Evolutionary conservation across 2,329 filamentous ascomycete species (phyloP).

Genomic region (Fusarium hainanense): DNA sequence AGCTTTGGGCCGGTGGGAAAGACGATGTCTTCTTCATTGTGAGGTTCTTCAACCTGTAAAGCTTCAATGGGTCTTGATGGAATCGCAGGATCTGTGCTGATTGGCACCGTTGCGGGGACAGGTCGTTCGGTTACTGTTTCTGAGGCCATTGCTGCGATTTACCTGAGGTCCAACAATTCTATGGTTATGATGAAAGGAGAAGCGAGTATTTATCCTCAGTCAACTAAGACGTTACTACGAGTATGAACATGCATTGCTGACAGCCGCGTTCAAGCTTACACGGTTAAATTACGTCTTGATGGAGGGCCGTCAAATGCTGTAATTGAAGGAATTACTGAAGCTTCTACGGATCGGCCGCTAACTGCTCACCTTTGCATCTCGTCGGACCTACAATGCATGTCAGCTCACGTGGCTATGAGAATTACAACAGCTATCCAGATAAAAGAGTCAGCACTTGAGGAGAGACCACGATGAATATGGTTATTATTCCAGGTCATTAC

Average conservation of each 20-base stretch:
- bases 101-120: fast-evolving
- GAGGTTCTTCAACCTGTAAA: slow-evolving; percentile 17
- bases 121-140: background rate
- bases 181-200: fast-evolving
- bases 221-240: fast-evolving
- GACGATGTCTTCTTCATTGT: background rate
- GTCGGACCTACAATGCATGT: background rate
- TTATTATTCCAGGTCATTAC: background rate
- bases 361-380: too few relatives aligned
- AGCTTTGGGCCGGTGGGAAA: slow-evolving; percentile 39
- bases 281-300: slow-evolving; percentile 8
- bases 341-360: background rate
- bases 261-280: slow-evolving; percentile 6
- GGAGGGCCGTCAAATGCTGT: background rate
- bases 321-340: slow-evolving; percentile 7
- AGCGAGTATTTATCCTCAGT: background rate
- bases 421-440: fast-evolving
- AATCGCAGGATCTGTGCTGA: background rate
- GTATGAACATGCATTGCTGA: slow-evolving; percentile 1
- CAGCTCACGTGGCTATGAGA: background rate
- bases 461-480: too few relatives aligned
- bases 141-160: slow-evolving; percentile 12
- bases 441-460: too few relatives aligned
- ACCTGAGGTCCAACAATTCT: background rate
- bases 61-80: background rate